A percentile compares a stretch with the other conserved stretches of the same genome.
phyloP scores from a whole-genome alignment of 805 yeast species.

The Yamadazyma tumulicola region DNA sequence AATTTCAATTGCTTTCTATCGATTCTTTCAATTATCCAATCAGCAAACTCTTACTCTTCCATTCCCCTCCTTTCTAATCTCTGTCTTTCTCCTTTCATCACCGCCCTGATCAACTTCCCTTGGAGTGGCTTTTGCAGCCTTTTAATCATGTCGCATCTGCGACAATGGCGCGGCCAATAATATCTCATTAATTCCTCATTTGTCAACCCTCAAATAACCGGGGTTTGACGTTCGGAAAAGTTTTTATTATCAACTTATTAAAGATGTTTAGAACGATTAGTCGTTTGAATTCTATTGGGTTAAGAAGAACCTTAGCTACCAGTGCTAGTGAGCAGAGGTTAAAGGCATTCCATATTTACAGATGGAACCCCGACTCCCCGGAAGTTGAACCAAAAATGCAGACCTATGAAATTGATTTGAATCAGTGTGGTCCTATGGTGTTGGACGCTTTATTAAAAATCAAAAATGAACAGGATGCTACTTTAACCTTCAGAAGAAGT shows the following conservation, averaged over 20 bases:
- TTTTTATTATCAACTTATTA: too few relatives aligned
- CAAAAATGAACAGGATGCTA: slow-evolving; percentile 94
- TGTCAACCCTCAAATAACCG: background rate
- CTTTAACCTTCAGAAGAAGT: slow-evolving; percentile 94
- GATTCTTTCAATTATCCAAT: too few relatives aligned
- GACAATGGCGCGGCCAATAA: background rate
- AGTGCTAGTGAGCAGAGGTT: slow-evolving; percentile 50
- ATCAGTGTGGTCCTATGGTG: slow-evolving; percentile 96
- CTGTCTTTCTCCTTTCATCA: too few relatives aligned
- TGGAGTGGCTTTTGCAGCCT: background rate
- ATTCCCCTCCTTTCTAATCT: too few relatives aligned
- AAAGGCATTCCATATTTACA: slow-evolving; percentile 87
- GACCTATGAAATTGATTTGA: slow-evolving; percentile 78
- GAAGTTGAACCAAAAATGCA: slow-evolving; percentile 85
- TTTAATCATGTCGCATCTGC: too few relatives aligned
- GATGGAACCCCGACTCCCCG: slow-evolving; percentile 98
- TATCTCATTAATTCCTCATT: background rate
- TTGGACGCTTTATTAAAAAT: slow-evolving; percentile 91
- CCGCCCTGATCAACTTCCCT: too few relatives aligned
- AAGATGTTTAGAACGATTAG: slow-evolving; percentile 7
- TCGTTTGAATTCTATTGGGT: slow-evolving; percentile 1
- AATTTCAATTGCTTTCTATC: too few relatives aligned
- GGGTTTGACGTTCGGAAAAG: too few relatives aligned
- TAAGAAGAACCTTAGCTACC: slow-evolving; percentile 43
- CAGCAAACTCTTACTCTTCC: too few relatives aligned